These are phyloP conservation scores for Neofusicoccum sp. DNA, from an alignment of 2,329 filamentous ascomycete species.

Conservation along the genomic window DNA sequence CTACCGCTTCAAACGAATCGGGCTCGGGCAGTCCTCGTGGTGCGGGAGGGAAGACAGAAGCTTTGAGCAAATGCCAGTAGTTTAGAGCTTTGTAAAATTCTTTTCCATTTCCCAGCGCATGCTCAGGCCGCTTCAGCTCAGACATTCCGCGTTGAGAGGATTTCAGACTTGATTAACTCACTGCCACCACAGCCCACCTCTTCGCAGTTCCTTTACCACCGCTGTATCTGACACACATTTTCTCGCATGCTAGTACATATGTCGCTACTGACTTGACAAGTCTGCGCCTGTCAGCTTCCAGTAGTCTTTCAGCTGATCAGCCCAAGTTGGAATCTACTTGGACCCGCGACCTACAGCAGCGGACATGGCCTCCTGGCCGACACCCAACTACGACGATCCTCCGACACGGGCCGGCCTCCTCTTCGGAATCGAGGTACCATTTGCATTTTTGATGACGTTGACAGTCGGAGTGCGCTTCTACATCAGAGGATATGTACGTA, in stretches of 20 bases:
- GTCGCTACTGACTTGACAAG: background rate
- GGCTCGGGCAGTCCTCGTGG: background rate
- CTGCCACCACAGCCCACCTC: no score
- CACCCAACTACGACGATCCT: conserved; percentile 35
- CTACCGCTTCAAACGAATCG: background rate
- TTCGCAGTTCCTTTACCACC: no score
- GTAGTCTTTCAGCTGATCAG: no score
- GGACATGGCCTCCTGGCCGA: conserved; percentile 26
- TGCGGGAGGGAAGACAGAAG: background rate
- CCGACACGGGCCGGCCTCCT: conserved; percentile 29
- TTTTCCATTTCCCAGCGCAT: background rate
- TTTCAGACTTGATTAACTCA: background rate
- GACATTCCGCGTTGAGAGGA: no score
- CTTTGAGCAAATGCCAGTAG: background rate
- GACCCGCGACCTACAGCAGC: background rate
- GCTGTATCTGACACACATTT: no score
- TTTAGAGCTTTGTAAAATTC: background rate
- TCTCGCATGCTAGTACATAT: background rate
- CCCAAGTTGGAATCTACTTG: no score
- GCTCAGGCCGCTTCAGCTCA: background rate
- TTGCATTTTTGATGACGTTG: conserved; percentile 24
- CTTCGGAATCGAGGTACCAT: conserved; percentile 29
- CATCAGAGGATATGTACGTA: conserved; percentile 32
- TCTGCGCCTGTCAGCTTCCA: no score
- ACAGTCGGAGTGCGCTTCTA: conserved; percentile 23